These are phyloP conservation scores for Corchorus capsularis DNA, from an alignment of 345 rosid genomes.

Conservation along the genomic window DNA sequence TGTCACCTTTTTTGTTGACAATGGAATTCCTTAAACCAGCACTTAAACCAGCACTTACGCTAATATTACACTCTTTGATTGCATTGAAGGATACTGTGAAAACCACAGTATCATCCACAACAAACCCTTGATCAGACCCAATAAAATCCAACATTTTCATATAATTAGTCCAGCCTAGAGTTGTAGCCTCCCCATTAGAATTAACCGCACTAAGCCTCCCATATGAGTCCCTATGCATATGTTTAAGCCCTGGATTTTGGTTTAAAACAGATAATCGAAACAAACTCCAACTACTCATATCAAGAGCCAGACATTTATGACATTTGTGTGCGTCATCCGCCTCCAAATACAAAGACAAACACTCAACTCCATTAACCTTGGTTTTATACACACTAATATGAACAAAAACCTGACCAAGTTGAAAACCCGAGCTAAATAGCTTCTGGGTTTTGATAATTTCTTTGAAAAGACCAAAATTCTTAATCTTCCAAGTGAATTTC, in stretches of 20 bases:
- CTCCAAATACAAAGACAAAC: conserved; percentile 94
- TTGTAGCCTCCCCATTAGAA: conserved; percentile 89
- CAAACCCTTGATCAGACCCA: conserved; percentile 69
- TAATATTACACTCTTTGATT: conserved; percentile 46
- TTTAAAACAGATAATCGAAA: conserved; percentile 91
- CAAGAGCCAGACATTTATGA: conserved; percentile 48
- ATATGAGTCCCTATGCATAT: conserved; percentile 86
- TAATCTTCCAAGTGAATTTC: conserved; percentile 6
- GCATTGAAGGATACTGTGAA: conserved; percentile 92
- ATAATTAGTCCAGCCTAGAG: conserved; percentile 93
- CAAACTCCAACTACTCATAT: conserved; percentile 94
- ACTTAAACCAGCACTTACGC: background rate
- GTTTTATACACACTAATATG: conserved; percentile 92
- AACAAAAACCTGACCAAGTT: conserved; percentile 88
- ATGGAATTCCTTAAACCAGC: background rate
- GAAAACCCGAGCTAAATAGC: conserved; percentile 94
- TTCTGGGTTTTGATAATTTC: conserved; percentile 94
- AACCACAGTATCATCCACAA: conserved; percentile 79
- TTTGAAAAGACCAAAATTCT: conserved; percentile 69
- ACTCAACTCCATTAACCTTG: conserved; percentile 72
- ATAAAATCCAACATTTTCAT: conserved; percentile 90
- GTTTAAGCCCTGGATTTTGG: conserved; percentile 80
- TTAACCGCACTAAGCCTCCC: conserved; percentile 92
- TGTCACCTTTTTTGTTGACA: background rate
- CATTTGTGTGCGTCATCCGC: conserved; percentile 39